Base-by-base conservation (phyloP, 768 basidiomycete species). In the Suillus weaverae region DNA sequence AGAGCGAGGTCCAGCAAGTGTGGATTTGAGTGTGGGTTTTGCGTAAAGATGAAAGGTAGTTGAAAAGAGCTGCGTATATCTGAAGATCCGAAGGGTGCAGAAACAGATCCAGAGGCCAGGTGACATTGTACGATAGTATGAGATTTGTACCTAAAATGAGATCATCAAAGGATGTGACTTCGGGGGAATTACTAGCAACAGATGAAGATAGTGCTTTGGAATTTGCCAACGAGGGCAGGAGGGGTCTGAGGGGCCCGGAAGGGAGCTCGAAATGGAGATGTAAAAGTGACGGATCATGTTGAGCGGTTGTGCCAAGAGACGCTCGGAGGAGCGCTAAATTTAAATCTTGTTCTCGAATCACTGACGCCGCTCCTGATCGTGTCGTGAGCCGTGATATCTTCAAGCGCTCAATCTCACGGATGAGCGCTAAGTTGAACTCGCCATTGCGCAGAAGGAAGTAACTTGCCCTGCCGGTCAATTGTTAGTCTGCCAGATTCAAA, bases 51-150 rank as follows among this genome's bases (percentile, higher is more conserved):
- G 92, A 89, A 11, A 97, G 81, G 77, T 92, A 96, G 4, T 90
- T 84, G 77, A 95, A 94, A 55, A 97, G 76, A 20, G 85, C 84
- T 3, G 86, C 86, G 70, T 97, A 97, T 41, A 86, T 83, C 20
- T 85, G 80, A 22, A 96, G 80, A 69, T 94, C 92, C 0, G 87
- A 80, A 26, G 88, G 80, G 61, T 92, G 87, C 30, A 97, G 85
- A 78, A 97, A 96, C 54, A 97, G 85, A 73, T 96, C 93, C 48
- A 97, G 82, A 0, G 95, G 95, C 94, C 94, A 97, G 0, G 89
- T 77, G 30, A 95, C 86, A 20, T 76, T 79, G 73, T 93, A 95
- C 7, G 83, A 84, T 22, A 97, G 81, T 2, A 82, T 77, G 36
- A 95, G 79, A 0, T 90, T 86, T 0, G 91, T 92, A 18, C 95